Percentiles rank a stretch among this genome's conserved stretches.
These are phyloP conservation scores for Exophiala sp. DNA, from an alignment of 2,329 filamentous ascomycete species.

Conservation along the genomic window DNA sequence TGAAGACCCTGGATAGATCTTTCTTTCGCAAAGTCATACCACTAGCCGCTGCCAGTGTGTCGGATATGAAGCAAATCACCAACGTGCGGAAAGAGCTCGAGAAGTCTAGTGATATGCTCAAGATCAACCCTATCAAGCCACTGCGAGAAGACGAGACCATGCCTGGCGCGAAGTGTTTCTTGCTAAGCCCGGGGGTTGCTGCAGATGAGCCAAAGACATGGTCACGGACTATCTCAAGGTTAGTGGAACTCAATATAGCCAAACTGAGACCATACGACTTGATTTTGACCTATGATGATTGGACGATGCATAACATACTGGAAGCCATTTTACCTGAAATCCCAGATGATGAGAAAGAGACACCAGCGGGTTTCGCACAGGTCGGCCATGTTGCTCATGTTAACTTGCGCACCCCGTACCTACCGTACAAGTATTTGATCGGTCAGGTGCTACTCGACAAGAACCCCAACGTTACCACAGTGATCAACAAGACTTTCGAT, in stretches of 20 bases:
- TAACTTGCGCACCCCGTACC: constrained; percentile 78
- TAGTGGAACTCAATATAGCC: constrained; percentile 66
- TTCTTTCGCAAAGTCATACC: constrained; percentile 77
- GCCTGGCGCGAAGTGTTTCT: constrained; percentile 36
- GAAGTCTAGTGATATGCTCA: constrained; percentile 63
- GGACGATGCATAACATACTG: constrained; percentile 84
- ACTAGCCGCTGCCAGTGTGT: constrained; percentile 72
- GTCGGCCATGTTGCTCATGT: constrained; percentile 92
- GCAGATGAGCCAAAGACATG: constrained; percentile 64
- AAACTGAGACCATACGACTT: constrained; percentile 72
- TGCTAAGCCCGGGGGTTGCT: constrained; percentile 39
- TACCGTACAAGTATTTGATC: constrained; percentile 82
- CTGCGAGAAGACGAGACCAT: constrained; percentile 52
- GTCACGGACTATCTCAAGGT: constrained; percentile 66
- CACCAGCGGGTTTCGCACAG: constrained; percentile 80
- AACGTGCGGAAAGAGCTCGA: constrained; percentile 65
- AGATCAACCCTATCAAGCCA: constrained; percentile 59
- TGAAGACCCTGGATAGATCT: constrained; percentile 74
- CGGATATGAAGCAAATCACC: constrained; percentile 71
- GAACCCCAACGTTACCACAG: constrained; percentile 74
- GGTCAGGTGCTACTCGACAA: constrained; percentile 87
- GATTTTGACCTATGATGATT: constrained; percentile 76
- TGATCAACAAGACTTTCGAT: constrained; percentile 92
- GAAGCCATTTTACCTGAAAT: constrained; percentile 70
- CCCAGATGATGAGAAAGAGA: constrained; percentile 67